phyloP scores from a whole-genome alignment of 164 flowering plant genomes.

The Euptelea pleiosperma region DNA sequence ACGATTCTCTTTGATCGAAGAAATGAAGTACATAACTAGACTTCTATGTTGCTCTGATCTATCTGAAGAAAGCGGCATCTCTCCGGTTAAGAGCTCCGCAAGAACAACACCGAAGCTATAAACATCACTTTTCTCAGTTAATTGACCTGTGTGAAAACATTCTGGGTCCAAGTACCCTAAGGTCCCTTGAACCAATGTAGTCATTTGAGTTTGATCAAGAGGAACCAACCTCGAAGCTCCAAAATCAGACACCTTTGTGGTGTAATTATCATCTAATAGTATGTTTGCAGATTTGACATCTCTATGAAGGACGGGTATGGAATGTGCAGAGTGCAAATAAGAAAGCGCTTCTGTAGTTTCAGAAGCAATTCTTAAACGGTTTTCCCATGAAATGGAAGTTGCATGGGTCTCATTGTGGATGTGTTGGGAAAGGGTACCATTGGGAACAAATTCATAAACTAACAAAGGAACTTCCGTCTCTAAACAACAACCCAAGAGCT shows the following conservation, averaged over 20 bases:
- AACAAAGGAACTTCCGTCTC: constrained; percentile 4
- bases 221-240: constrained; percentile 29
- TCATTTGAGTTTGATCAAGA: neutral
- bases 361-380: neutral
- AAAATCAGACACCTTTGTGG: constrained; percentile 34
- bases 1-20: neutral
- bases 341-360: constrained; percentile 2
- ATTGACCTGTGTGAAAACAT: neutral
- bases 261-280: constrained; percentile 4
- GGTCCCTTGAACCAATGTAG: neutral
- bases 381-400: neutral
- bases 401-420: neutral
- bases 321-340: neutral
- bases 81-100: constrained; percentile 1
- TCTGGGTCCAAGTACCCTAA: constrained; percentile 3
- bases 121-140: constrained; percentile 23
- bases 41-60: neutral
- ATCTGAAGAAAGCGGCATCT: neutral
- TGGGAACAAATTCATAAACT: neutral
- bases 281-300: neutral
- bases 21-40: neutral
- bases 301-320: constrained; percentile 4
- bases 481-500: constrained; percentile 3
- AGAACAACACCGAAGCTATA: constrained; percentile 33
- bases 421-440: neutral